Evolutionary conservation across 257 asterid genomes (phyloP), one percentile per base, ranked within the genome.

Genomic region (Scutellaria baicalensis): DNA sequence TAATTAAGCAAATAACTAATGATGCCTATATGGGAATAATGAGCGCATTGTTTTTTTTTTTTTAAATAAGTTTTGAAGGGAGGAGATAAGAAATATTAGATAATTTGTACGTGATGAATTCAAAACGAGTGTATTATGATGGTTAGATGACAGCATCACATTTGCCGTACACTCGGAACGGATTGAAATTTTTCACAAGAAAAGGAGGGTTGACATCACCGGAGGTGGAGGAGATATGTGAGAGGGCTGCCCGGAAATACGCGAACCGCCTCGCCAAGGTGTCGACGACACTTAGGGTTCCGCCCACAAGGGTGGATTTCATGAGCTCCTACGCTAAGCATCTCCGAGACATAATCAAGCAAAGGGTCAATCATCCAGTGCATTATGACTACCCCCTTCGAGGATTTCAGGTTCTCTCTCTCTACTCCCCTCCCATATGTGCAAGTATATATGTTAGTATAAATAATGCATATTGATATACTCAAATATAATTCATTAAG

Each of bases 91-190:
- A n/a, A n/a, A n/a, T n/a, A n/a, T n/a, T n/a, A n/a, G n/a, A n/a
- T n/a, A n/a, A n/a, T n/a, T n/a, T n/a, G n/a, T n/a, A n/a, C n/a
- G n/a, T n/a, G n/a, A n/a, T n/a, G n/a, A n/a, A n/a, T n/a, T n/a
- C n/a, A n/a, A n/a, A n/a, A n/a, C n/a, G n/a, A n/a, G n/a, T 47
- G 6, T 42, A 0, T 14, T 56, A 14, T 56, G 40, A 42, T n/a
- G 71, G 47, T 21, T 69, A 71, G 98, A 93, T 93, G 98, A 93
- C 97, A 7, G 98, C 98, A 1, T 93, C 98, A 27, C 98, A 93
- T 77, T 85, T 93, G 76, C 98, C 98, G 5, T 90, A 85, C 82
- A 93, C 98, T 10, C 88, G 97, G 11, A 93, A 93, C 59, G 98
- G 97, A 3, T 65, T 93, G 65, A 90, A 93, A 56, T 86, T 93